Evolutionary conservation across 352 stramenopile species (phyloP).

Genomic region (Hyaloperonospora brassicae): DNA sequence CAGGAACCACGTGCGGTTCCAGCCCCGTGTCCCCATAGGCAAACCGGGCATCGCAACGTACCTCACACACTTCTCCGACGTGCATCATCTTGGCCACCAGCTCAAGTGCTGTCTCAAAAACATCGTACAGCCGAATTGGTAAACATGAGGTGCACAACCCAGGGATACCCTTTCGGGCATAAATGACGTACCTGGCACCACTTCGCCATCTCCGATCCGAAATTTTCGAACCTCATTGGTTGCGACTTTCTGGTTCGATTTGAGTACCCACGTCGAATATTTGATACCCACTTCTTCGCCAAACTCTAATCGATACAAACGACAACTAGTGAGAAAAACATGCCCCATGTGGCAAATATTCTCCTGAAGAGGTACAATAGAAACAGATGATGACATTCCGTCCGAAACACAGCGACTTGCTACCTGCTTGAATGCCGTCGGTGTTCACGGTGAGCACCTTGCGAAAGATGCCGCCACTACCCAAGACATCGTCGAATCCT

Average conservation of each 20-base stretch:
- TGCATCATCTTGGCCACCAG: constrained; percentile 73
- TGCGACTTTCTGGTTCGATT: constrained; percentile 32
- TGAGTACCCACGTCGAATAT: constrained; percentile 52
- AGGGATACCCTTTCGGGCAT: neutral
- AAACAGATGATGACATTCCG: neutral
- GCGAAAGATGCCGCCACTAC: constrained; percentile 74
- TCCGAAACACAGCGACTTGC: neutral
- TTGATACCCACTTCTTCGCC: constrained; percentile 69
- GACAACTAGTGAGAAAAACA: neutral
- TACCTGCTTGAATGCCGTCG: constrained; percentile 63
- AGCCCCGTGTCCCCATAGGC: constrained; percentile 63
- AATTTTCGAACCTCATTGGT: constrained; percentile 56
- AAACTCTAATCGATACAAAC: constrained; percentile 42
- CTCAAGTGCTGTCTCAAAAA: constrained; percentile 41
- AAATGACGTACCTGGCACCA: constrained; percentile 51
- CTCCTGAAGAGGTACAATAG: constrained; percentile 4
- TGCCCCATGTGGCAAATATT: constrained; percentile 12
- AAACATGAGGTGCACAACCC: too few relatives aligned
- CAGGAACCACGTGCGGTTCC: constrained; percentile 38
- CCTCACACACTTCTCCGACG: constrained; percentile 60
- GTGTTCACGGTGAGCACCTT: constrained; percentile 43
- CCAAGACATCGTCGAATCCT: constrained; percentile 68
- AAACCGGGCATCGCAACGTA: constrained; percentile 67
- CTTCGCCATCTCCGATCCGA: constrained; percentile 73
- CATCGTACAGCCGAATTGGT: neutral